Base-by-base conservation (phyloP, 2,329 filamentous ascomycete species). In the Aspergillus carbonarius region DNA sequence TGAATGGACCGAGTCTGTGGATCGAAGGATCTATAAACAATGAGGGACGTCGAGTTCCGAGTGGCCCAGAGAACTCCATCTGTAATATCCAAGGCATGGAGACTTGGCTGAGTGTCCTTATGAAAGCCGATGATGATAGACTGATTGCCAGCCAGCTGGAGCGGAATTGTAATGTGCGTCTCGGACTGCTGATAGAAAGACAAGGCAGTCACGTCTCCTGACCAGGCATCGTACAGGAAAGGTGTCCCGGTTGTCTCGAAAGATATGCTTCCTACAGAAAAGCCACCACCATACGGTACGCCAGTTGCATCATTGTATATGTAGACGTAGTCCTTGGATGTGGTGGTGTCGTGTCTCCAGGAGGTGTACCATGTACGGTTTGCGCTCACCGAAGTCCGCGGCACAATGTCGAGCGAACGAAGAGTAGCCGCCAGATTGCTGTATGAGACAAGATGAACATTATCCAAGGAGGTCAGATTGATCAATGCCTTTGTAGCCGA, bases 171-270 rank as follows among this genome's bases (percentile, higher is more conserved):
- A 1, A 71, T 75, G 0, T 52, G 60, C 2, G 57, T 63, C 2
- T 66, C 54, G 2, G 54, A 64, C n/a, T 65, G 56, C 12, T 66
- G 62, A 59, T 78, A 79, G 13, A 66, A 60, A 0, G 69, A 32
- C 15, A 80, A 60, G 0, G 73, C 69, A 3, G 54, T 66, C n/a
- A 69, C 54, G 6, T 66, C 63, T 4, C 79, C 79, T 0, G 77
- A 78, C 76, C 78, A 81, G 8, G 77, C 74, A 61, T 82, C 69
- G 37, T 74, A 72, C 32, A 68, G 7, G 59, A 73, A 78, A 1
- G 78, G 78, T 3, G 63, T 66, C 12, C 64, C 68, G 12, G 63
- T 73, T 5, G 55, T 65, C 27, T 63, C 62, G 40, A 76, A 72
- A 0, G 62, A 63, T 39, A 76, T 65, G 15, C 54, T 60, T 2